A percentile compares a stretch with the other conserved stretches of the same genome.
Conservation (phyloP, 768 basidiomycete species). For the Panaeolus papilionaceus region DNA sequence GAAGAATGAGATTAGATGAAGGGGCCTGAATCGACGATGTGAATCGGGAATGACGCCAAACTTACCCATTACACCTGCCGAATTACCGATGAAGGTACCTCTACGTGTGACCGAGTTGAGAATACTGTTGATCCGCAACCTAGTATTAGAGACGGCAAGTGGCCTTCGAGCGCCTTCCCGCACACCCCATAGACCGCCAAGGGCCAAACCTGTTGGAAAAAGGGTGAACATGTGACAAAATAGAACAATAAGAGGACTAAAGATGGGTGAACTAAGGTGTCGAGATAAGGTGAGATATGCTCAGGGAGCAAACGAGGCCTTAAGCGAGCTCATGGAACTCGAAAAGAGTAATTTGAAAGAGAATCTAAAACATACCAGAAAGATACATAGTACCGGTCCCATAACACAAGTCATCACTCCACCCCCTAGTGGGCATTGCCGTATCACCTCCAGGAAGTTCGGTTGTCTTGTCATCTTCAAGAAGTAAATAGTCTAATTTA, state of each 20-base stretch:
- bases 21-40: slow-evolving; percentile 38
- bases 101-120: slow-evolving; percentile 96
- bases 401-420: slow-evolving; percentile 99
- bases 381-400: slow-evolving; percentile 99
- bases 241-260: slow-evolving; percentile 82
- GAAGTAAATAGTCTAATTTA: slow-evolving; percentile 92
- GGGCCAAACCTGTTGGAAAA: slow-evolving; percentile 81
- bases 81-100: slow-evolving; percentile 98
- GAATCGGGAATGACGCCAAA: slow-evolving; percentile 39
- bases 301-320: slow-evolving; percentile 55
- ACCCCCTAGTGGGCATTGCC: slow-evolving; percentile 94
- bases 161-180: slow-evolving; percentile 92
- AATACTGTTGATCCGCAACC: slow-evolving; percentile 95
- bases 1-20: slow-evolving; percentile 31
- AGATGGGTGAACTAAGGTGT: slow-evolving; percentile 59
- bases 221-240: slow-evolving; percentile 78
- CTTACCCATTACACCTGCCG: slow-evolving; percentile 95
- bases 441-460: slow-evolving; percentile 89
- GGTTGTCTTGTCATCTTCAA: slow-evolving; percentile 96
- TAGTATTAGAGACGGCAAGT: slow-evolving; percentile 82
- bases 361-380: slow-evolving; percentile 75
- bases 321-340: slow-evolving; percentile 54
- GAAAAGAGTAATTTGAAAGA: slow-evolving; percentile 68
- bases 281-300: slow-evolving; percentile 74
- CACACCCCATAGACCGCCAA: slow-evolving; percentile 96